A percentile compares a stretch with the other conserved stretches of the same genome.
Conservation (phyloP, 306 rosid species). For the Castanea sativa region DNA sequence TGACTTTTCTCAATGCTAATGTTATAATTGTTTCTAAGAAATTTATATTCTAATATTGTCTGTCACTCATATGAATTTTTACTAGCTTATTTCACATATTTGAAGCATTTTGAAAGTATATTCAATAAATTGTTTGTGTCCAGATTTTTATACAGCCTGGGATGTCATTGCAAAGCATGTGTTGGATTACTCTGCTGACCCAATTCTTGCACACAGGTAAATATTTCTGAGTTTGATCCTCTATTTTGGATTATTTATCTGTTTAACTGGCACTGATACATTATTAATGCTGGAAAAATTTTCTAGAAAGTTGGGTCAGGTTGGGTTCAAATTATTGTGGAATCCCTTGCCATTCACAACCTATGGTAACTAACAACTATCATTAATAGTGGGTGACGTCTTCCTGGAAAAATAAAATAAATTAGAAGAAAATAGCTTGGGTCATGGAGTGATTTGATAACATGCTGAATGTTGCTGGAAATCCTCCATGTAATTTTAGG, state of each 20-base stretch:
- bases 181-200: slow-evolving; percentile 52
- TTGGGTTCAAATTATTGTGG: slow-evolving; percentile 6
- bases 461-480: neutral
- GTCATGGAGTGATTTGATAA: neutral
- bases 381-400: neutral
- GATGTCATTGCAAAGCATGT: slow-evolving; percentile 68
- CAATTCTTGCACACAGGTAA: slow-evolving; percentile 70
- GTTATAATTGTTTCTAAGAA: neutral
- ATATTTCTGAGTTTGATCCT: slow-evolving; percentile 21
- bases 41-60: neutral
- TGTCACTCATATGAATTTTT: neutral
- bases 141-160: slow-evolving; percentile 99
- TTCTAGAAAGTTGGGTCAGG: neutral
- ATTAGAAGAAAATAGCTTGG: neutral
- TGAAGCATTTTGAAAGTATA: slow-evolving; percentile 25
- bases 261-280: slow-evolving; percentile 15
- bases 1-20: neutral
- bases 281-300: slow-evolving; percentile 14
- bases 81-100: neutral
- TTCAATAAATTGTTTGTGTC: slow-evolving; percentile 11
- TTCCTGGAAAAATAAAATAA: neutral
- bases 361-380: neutral
- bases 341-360: slow-evolving; percentile 10
- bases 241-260: slow-evolving; percentile 13
- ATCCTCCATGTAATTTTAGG: neutral